Evolutionary conservation across 257 asterid genomes (phyloP), one percentile per base, ranked within the genome.

Genomic region (Knoxia roxburghii): DNA sequence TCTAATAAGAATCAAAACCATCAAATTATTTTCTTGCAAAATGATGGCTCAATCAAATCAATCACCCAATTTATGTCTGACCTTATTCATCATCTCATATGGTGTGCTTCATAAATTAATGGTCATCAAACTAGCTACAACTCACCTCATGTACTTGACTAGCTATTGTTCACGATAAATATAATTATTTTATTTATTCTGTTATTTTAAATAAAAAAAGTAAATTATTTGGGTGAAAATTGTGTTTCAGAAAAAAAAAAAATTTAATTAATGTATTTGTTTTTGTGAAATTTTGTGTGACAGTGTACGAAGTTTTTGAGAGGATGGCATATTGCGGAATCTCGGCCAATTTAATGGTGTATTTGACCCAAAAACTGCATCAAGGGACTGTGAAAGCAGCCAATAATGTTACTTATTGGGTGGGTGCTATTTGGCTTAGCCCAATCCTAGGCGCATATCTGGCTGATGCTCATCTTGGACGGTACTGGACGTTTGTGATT

Each of bases 221-320:
- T n/a, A n/a, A n/a, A n/a, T n/a, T n/a, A n/a, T n/a, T n/a, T n/a
- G n/a, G n/a, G n/a, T n/a, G n/a, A n/a, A n/a, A n/a, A n/a, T n/a
- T n/a, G n/a, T n/a, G n/a, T n/a, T n/a, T n/a, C n/a, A n/a, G n/a
- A n/a, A n/a, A n/a, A n/a, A n/a, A n/a, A n/a, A n/a, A n/a, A n/a
- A n/a, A n/a, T 6, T 5, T 23, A 46, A 59, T 0, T 37, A 2
- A 57, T 40, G 59, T 23, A 4, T 20, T 6, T 20, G 15, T 41
- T 21, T 37, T 17, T 35, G 46, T 9, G 24, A 11, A 4, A 5
- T 43, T 13, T 3, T 24, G 8, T 11, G 10, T 37, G 61, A 76
- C 91, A 91, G 98, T 91, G 43, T 89, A 91, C 63, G 98, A 89
- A 73, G 96, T 89, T 48, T 87, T 89, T 33, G 98, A 91, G 77